Evolutionary conservation across 768 basidiomycete species (phyloP).

Genomic region (Kwoniella bestiolae): DNA sequence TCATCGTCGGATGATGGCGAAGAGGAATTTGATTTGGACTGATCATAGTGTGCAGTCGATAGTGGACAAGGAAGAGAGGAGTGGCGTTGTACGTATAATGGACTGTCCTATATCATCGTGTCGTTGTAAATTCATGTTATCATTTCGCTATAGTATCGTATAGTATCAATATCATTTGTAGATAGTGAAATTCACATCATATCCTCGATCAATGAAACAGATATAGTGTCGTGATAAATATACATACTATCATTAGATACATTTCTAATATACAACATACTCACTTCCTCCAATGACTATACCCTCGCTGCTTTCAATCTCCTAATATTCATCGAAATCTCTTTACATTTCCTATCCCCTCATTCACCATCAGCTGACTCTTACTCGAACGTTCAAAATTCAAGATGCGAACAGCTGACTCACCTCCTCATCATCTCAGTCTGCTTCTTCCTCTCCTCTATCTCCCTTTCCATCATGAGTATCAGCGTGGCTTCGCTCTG

Average conservation of each 20-base stretch:
- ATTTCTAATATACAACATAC: background rate
- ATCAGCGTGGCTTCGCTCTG: constrained; percentile 49
- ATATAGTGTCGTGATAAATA: too few species aligned
- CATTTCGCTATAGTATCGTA: too few species aligned
- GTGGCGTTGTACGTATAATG: too few species aligned
- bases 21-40: background rate
- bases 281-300: background rate
- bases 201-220: too few species aligned
- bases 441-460: constrained; percentile 33
- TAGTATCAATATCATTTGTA: too few species aligned
- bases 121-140: too few species aligned
- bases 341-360: background rate
- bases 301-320: background rate
- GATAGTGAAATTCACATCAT: too few species aligned
- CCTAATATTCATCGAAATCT: constrained; percentile 2
- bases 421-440: constrained; percentile 24
- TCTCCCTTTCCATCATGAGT: constrained; percentile 46
- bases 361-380: background rate
- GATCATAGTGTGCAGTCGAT: background rate
- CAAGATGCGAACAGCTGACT: background rate
- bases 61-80: too few species aligned
- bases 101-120: too few species aligned
- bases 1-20: background rate
- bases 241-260: too few species aligned
- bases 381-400: background rate